A percentile compares a stretch with the other conserved stretches of the same genome.
Evolutionary conservation across 208 protist species (phyloP).

Genomic region (Crithidia sp.): DNA sequence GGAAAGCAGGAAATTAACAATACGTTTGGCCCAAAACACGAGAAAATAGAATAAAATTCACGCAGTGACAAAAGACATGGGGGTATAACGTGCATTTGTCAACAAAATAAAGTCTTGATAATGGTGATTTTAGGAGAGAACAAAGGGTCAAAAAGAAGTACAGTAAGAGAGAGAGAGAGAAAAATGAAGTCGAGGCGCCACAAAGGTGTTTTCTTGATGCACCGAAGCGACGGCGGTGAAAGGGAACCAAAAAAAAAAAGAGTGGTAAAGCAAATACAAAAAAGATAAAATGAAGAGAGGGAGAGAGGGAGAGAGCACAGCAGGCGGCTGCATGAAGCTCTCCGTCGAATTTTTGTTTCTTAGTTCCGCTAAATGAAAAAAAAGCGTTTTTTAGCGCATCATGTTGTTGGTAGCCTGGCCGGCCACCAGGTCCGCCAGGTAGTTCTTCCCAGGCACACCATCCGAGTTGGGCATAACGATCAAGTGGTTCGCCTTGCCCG

Average conservation of each 20-base stretch:
- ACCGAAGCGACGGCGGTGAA: neutral
- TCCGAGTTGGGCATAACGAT: conserved; percentile 49
- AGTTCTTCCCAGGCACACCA: neutral
- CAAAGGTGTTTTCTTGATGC: neutral
- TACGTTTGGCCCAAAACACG: neutral
- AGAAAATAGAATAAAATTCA: conserved; percentile 12
- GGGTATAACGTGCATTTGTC: too few species aligned
- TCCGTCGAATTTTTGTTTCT: too few species aligned
- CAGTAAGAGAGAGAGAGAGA: conserved; percentile 22
- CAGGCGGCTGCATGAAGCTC: neutral
- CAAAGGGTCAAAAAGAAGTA: conserved; percentile 29
- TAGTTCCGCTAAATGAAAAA: neutral
- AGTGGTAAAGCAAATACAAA: conserved; percentile 3
- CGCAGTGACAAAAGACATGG: neutral
- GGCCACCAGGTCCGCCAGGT: conserved; percentile 45
- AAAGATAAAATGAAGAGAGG: conserved; percentile 8
- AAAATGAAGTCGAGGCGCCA: conserved; percentile 3
- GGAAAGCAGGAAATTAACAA: neutral
- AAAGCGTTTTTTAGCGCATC: conserved; percentile 34
- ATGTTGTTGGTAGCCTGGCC: conserved; percentile 24
- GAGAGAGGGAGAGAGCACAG: conserved; percentile 19
- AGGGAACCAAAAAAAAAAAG: conserved; percentile 22
- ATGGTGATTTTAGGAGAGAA: conserved; percentile 7
- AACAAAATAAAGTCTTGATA: too few species aligned
- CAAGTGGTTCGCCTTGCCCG: conserved; percentile 40